Evolutionary conservation across 768 basidiomycete genomes (phyloP), one percentile per base, ranked within the genome.

Genomic region (Dictyophora rubrovolvata): DNA sequence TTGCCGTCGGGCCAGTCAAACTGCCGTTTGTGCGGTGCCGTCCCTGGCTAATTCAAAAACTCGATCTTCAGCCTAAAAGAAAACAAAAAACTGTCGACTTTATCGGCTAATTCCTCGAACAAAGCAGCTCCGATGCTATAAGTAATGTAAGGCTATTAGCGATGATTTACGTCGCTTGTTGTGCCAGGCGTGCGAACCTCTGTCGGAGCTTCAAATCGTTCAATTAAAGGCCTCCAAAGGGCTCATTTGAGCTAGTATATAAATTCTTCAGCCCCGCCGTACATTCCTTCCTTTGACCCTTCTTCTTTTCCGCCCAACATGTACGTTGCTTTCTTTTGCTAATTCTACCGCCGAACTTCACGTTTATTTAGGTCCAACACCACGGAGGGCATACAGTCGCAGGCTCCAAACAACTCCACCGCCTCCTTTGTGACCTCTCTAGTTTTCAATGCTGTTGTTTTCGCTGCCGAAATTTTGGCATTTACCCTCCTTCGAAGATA

Each of bases 401-500:
- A 75, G 14, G 79, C 86, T 2, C 69, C 69, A 37, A 76, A 77
- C 56, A 85, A 89, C 59, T 87, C 90, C 33, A 89, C 88, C 0
- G 64, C 76, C 48, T 84, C 89, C 10, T 97, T 98, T 69, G 69
- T 87, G 48, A 87, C 94, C 6, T 88, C 95, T 2, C 79, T 98
- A 49, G 81, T 84, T 17, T 84, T 93, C 76, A 97, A 97, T 68
- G 77, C 75, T 0, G 78, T 78, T 37, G 82, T 91, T 21, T 89
- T 89, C 62, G 84, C 73, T 9, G 77, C 72, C 6, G 87, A 94
- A 71, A 69, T 97, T 54, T 75, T 67, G 5, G 78, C 79, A 16
- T 97, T 96, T 73, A 86, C 93, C n/a, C 60, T 95, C 62, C 70
- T 96, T 28, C 77, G 93, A 47, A 83, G 86, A 11, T 85, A 83